Conservation (phyloP, 108 stramenopile species). For the Fistulifera pelliculosa region DNA sequence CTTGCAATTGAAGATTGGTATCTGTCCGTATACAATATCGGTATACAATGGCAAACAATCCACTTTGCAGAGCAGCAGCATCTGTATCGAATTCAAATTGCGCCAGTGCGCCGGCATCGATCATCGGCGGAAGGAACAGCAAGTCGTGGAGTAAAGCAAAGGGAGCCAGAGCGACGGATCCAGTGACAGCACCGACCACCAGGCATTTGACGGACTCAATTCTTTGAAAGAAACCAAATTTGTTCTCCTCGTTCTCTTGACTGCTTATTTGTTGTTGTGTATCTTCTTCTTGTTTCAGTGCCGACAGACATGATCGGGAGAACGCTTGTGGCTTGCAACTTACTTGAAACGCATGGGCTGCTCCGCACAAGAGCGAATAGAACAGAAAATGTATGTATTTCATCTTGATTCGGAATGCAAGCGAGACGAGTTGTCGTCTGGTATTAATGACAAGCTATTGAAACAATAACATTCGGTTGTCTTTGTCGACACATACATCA, state of each 20-base stretch:
- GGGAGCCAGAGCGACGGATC: constrained; percentile 48
- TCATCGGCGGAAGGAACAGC: not conserved
- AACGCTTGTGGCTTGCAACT: no score
- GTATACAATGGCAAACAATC: constrained; percentile 78
- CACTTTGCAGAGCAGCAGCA: constrained; percentile 47
- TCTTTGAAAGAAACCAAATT: constrained; percentile 59
- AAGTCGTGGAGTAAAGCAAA: constrained; percentile 42
- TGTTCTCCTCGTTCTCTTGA: constrained; percentile 19
- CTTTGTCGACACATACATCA: no score
- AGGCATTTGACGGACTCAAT: constrained; percentile 65
- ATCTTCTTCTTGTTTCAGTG: no score
- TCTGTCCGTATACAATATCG: constrained; percentile 61
- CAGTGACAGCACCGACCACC: constrained; percentile 48
- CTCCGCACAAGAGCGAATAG: no score
- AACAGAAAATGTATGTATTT: no score
- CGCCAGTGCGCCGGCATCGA: constrained; percentile 19
- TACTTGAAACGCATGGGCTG: no score
- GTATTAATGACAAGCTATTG: no score
- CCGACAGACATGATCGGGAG: no score
- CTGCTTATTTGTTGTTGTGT: not conserved
- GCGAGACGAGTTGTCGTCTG: no score
- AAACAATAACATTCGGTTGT: no score
- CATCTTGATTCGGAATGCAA: no score
- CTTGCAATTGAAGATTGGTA: constrained; percentile 56
- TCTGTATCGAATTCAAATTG: constrained; percentile 79